Conservation (phyloP, 1,139 yeast species). For the Arxiozyma slooffiae region DNA sequence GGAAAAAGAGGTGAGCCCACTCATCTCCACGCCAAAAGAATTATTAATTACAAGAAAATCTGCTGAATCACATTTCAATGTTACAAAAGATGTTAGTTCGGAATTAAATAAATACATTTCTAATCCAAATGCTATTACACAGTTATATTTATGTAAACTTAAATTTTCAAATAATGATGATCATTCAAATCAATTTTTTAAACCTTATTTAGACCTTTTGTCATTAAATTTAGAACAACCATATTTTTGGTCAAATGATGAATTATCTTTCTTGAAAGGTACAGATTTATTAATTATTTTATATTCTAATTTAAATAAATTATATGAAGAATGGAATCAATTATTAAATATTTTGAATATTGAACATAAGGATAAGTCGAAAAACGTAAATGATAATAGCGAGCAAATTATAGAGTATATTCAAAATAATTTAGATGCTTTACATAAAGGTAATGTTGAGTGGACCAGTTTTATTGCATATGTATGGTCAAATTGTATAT, state of each 20-base stretch:
- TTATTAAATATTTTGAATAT: constrained; percentile 9
- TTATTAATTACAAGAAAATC: constrained; percentile 36
- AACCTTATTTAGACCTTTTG: constrained; percentile 49
- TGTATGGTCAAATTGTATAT: constrained; percentile 63
- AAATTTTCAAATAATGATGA: constrained; percentile 25
- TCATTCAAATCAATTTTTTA: constrained; percentile 24
- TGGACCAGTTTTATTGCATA: constrained; percentile 62
- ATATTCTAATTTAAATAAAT: constrained; percentile 26
- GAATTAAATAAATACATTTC: constrained; percentile 3
- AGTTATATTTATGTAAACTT: constrained; percentile 40
- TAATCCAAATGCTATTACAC: constrained; percentile 39
- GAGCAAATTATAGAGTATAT: constrained; percentile 11
- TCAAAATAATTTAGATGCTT: constrained; percentile 1
- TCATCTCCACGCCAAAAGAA: constrained; percentile 34
- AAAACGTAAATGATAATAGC: constrained; percentile 3
- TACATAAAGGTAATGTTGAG: constrained; percentile 2
- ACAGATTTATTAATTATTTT: constrained; percentile 43
- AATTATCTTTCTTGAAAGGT: constrained; percentile 46
- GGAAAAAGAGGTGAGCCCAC: constrained; percentile 12
- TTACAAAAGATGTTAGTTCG: neutral
- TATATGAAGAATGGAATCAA: constrained; percentile 26
- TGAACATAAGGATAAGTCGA: constrained; percentile 3
- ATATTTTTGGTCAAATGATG: constrained; percentile 49
- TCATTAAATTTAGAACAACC: constrained; percentile 54
- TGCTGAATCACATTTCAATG: constrained; percentile 31